Conservation (phyloP, 208 protist species). For the Wallacemonas rigidus region DNA sequence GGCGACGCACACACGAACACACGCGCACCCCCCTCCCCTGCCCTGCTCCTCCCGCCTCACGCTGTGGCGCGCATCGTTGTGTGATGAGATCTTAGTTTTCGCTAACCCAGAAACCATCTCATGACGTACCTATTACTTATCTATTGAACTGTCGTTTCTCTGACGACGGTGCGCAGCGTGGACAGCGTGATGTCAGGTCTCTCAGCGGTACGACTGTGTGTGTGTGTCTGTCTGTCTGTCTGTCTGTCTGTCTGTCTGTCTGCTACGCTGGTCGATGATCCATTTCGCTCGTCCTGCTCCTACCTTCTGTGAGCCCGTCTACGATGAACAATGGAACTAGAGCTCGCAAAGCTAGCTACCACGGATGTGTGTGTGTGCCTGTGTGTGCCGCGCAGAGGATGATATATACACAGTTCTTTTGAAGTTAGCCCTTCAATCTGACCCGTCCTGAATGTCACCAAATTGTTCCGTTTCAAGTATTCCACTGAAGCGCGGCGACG, state of each 20-base stretch:
- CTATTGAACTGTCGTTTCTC: slow-evolving; percentile 19
- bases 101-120: slow-evolving; percentile 12
- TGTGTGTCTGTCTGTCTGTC: no score
- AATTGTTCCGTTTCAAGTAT: slow-evolving; percentile 18
- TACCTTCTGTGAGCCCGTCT: background rate
- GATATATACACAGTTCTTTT: slow-evolving; percentile 28
- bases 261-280: background rate
- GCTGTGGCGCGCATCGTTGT: background rate
- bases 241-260: no score
- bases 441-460: slow-evolving; percentile 3
- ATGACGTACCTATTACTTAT: slow-evolving; percentile 16
- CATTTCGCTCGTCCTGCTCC: slow-evolving; percentile 3
- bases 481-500: slow-evolving; percentile 3
- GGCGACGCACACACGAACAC: background rate
- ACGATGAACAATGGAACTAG: slow-evolving; percentile 5
- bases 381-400: slow-evolving; percentile 22
- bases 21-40: background rate
- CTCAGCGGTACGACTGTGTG: no score
- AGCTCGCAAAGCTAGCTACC: background rate
- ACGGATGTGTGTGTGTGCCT: slow-evolving; percentile 7
- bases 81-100: slow-evolving; percentile 16
- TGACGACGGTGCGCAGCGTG: background rate
- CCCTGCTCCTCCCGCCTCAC: background rate
- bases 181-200: no score
- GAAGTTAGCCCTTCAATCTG: slow-evolving; percentile 72